Conservation (phyloP, 148 eudicot species). For the Rhododendron ferrugineum region DNA sequence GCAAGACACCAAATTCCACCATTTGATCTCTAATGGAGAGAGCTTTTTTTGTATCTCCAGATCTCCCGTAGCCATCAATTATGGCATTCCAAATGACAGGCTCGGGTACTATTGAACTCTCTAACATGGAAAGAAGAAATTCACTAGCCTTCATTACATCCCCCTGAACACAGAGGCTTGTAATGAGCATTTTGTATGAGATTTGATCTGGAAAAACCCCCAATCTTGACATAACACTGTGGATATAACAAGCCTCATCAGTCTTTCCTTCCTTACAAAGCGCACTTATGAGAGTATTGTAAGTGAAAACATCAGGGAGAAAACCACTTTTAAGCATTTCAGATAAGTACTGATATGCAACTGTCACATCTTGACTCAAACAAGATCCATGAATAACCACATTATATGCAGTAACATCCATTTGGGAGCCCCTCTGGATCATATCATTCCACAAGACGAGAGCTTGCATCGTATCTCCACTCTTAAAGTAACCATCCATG, state of each 20-base stretch:
- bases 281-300: conserved; percentile 48
- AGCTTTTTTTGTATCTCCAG: conserved; percentile 44
- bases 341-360: conserved; percentile 46
- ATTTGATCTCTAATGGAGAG: conserved; percentile 43
- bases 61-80: conserved; percentile 57
- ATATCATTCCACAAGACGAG: conserved; percentile 34
- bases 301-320: conserved; percentile 50
- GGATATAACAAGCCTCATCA: conserved; percentile 52
- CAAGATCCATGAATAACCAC: conserved; percentile 64
- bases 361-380: conserved; percentile 28
- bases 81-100: conserved; percentile 65
- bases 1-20: conserved; percentile 49
- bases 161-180: conserved; percentile 57
- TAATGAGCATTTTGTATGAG: conserved; percentile 53
- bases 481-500: conserved; percentile 60
- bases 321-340: conserved; percentile 64
- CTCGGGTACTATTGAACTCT: conserved; percentile 42
- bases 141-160: conserved; percentile 39
- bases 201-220: conserved; percentile 55
- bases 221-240: conserved; percentile 42
- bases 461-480: conserved; percentile 41
- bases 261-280: conserved; percentile 45
- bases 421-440: conserved; percentile 22
- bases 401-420: conserved; percentile 60
- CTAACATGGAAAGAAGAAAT: conserved; percentile 45